Conservation (phyloP, 176 grass and related monocot genomes). For the Phoenix dactylifera region DNA sequence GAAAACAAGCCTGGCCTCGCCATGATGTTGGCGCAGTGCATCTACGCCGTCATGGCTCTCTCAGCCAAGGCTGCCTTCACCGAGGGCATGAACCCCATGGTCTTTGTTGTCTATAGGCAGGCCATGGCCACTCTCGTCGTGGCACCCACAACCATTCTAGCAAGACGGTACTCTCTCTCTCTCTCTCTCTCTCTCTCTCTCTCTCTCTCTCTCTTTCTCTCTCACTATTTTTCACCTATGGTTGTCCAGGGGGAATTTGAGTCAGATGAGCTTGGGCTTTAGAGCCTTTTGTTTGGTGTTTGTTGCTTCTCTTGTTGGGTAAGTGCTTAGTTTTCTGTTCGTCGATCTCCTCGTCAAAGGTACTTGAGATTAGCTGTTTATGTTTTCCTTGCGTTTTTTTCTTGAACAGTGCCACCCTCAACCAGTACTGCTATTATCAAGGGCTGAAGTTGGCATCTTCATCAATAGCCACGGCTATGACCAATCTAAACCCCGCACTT, state of each 20-base stretch:
- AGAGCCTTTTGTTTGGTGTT: conserved; percentile 56
- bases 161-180: conserved; percentile 22
- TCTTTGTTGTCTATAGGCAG: conserved; percentile 76
- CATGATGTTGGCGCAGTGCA: conserved; percentile 67
- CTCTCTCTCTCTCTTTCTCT: neutral
- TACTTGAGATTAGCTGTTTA: no score
- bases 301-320: conserved; percentile 53
- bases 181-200: conserved; percentile 15
- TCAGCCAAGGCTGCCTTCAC: conserved; percentile 49
- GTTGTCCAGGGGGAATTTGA: conserved; percentile 33
- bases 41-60: conserved; percentile 54
- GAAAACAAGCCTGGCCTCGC: conserved; percentile 54
- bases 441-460: conserved; percentile 39
- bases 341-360: no score
- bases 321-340: neutral
- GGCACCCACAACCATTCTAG: conserved; percentile 21
- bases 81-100: conserved; percentile 56
- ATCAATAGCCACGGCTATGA: conserved; percentile 71
- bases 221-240: neutral
- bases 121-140: conserved; percentile 37
- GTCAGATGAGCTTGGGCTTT: conserved; percentile 21
- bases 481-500: conserved; percentile 42
- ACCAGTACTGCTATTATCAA: conserved; percentile 49
- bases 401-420: conserved; percentile 38
- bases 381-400: neutral